phyloP scores from a whole-genome alignment of 148 eudicot genomes.

The Vaccinium vitisidaea region DNA sequence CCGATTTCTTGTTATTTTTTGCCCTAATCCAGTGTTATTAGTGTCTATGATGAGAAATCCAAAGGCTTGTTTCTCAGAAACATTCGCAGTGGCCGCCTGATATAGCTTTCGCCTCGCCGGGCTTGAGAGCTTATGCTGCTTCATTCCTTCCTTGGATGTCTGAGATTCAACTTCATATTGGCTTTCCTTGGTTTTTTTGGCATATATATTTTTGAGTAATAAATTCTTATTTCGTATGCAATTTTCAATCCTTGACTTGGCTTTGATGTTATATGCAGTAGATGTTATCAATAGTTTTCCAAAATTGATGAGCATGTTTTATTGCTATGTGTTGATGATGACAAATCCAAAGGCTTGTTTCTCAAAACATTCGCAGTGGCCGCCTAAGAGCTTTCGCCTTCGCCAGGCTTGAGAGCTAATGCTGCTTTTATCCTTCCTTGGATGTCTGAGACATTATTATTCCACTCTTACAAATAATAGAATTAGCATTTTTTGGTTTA shows the following conservation, averaged over 20 bases:
- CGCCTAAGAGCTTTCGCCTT: conserved; percentile 40
- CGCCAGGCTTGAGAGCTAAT: conserved; percentile 37
- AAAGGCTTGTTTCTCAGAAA: conserved; percentile 58
- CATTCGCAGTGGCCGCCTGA: not conserved
- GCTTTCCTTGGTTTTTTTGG: no score
- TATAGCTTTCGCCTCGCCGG: not conserved
- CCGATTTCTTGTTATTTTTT: not conserved
- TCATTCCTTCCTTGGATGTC: no score
- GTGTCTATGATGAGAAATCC: conserved; percentile 34
- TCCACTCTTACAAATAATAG: not conserved
- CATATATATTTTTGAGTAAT: no score
- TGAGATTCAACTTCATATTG: no score
- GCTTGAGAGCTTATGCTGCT: not conserved
- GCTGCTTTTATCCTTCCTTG: conserved; percentile 15
- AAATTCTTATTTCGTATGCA: no score
- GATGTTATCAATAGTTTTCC: not conserved
- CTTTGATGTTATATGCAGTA: no score
- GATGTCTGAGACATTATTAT: not conserved
- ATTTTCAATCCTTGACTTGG: no score
- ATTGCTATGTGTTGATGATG: conserved; percentile 32
- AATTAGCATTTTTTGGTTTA: not conserved
- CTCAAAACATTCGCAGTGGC: conserved; percentile 42
- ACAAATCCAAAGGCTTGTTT: conserved; percentile 31
- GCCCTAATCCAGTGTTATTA: not conserved
- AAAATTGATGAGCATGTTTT: not conserved